Base-by-base conservation (phyloP, 2,329 filamentous ascomycete species). In the Chaetomium sp. region DNA sequence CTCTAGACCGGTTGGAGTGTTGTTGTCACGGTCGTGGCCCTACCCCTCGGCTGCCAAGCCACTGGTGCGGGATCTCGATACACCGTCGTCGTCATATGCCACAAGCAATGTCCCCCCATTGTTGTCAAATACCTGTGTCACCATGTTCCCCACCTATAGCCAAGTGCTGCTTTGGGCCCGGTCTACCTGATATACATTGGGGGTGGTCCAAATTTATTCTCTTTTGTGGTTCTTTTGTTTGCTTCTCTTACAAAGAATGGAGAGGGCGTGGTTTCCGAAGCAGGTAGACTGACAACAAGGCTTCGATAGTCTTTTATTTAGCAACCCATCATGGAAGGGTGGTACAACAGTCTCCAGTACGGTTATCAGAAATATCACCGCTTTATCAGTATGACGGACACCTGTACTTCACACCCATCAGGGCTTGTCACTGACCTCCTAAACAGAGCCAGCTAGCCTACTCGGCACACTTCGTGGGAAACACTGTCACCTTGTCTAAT, bases 401-500 rank as follows among this genome's bases (percentile, higher is more conserved):
- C 43, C 34, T 8, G 8, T 33, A 36, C 41, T 47, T 35, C 9
- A 33, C 2, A 33, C 45, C 38, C 33, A 14, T 5, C 42, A 7
- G 10, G n/a, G 6, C 6, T 14, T 14, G 34, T 34, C 42, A 10
- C 33, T 52, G 57, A 35, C 54, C 48, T 32, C 33, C 19, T 14
- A 40, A 42, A 19, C 53, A 75, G 74, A 66, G 64, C 46, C 61
- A 78, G 57, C 69, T 83, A 66, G 76, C 77, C 54, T 82, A 82
- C 65, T 75, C 81, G 56, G 72, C 77, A 57, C 72, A 73, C 45
- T 69, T 82, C 52, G 63, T 68, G 19, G 70, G 70, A 55, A 87
- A 88, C 64, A 79, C 96, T 51, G 88, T 85, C 45, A 95, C 89
- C 0, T 76, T 96, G 11, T 88, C 88, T 3, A 82, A 80, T 36